A percentile compares a stretch with the other conserved stretches of the same genome.
phyloP scores from a whole-genome alignment of 495 filamentous ascomycete species.

The Glarea lozoyensis region DNA sequence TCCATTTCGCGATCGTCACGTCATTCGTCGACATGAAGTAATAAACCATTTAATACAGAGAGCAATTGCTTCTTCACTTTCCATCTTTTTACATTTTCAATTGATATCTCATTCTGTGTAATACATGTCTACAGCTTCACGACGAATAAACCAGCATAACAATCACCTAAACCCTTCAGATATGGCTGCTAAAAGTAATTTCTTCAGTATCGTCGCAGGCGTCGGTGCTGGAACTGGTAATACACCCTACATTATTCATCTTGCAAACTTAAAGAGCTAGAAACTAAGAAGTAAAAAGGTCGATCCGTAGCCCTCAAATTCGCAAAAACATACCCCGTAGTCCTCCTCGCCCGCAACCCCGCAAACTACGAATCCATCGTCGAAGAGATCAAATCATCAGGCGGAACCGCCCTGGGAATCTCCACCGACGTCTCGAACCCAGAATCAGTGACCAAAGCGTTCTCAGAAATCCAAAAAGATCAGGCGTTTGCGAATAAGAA shows the following conservation, averaged over 20 bases:
- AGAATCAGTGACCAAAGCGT: constrained; percentile 45
- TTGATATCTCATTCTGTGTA: too few species aligned
- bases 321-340: constrained; percentile 53
- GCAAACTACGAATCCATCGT: constrained; percentile 50
- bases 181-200: constrained; percentile 29
- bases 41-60: too few species aligned
- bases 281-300: too few species aligned
- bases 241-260: constrained; percentile 2
- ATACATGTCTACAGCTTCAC: constrained; percentile 6
- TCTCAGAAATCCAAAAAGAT: constrained; percentile 50
- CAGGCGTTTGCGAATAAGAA: constrained; percentile 39
- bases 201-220: constrained; percentile 65
- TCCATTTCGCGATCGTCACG: too few species aligned
- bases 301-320: constrained; percentile 47
- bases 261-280: background rate
- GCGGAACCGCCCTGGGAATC: constrained; percentile 59
- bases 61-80: too few species aligned
- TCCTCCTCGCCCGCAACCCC: constrained; percentile 54
- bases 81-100: too few species aligned
- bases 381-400: constrained; percentile 51
- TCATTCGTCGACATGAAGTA: too few species aligned
- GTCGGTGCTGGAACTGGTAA: constrained; percentile 64
- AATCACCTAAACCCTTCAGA: constrained; percentile 5
- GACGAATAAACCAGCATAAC: constrained; percentile 3
- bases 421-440: constrained; percentile 54